Evolutionary conservation across 441 rosid species (phyloP).

Genomic region (Bruguiera hainesii): DNA sequence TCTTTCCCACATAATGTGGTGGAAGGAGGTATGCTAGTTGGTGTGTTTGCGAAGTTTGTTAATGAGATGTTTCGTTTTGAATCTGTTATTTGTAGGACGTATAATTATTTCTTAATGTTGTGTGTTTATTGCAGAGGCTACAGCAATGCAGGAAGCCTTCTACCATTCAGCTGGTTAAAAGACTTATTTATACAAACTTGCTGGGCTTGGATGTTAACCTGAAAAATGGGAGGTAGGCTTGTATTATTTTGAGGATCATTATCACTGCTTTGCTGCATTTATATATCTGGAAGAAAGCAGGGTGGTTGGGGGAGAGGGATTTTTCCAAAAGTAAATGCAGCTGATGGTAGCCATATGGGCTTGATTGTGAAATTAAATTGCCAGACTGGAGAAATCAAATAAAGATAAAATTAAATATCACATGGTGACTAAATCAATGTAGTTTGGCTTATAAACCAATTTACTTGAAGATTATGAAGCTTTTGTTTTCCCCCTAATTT

Average conservation of each 20-base stretch:
- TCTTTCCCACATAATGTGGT: constrained; percentile 76
- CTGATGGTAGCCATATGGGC: no score
- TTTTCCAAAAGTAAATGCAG: no score
- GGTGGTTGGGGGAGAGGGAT: no score
- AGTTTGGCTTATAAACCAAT: no score
- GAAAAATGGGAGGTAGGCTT: constrained; percentile 74
- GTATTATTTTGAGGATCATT: not conserved
- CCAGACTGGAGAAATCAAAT: no score
- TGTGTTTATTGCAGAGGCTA: constrained; percentile 55
- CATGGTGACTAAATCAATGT: no score
- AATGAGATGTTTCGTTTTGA: not conserved
- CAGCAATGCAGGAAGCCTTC: constrained; percentile 83
- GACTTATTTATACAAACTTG: constrained; percentile 75
- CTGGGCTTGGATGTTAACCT: constrained; percentile 72
- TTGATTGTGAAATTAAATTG: no score
- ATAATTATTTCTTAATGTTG: constrained; percentile 1
- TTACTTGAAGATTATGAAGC: no score
- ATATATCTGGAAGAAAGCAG: no score
- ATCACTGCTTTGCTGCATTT: not conserved
- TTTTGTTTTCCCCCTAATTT: no score
- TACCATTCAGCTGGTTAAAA: constrained; percentile 57
- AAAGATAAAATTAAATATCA: no score
- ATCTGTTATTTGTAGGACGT: not conserved
- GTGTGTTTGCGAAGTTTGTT: constrained; percentile 2
- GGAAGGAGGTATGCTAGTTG: constrained; percentile 69